Evolutionary conservation across 148 eudicot species (phyloP), one percentile per base, ranked within the genome.

Genomic region (Vaccinium corymbosum): DNA sequence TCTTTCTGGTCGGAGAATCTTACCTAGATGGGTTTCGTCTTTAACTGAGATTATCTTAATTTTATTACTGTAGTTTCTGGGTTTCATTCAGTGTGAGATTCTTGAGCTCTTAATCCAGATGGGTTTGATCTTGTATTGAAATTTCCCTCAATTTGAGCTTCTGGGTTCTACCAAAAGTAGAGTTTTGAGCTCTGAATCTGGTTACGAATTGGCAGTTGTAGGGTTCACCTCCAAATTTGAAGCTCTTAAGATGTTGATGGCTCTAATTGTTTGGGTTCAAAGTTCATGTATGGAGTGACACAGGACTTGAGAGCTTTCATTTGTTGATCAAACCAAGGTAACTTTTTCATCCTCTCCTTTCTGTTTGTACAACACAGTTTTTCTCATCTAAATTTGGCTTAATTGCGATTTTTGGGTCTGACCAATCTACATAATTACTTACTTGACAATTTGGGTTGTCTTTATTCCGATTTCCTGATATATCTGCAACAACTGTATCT

Each of bases 351-450:
- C 68, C 74, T 17, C 50, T 46, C 48, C 62, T 78, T 61, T 80
- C 7, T n/a, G 19, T 61, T 51, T 17, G 35, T 22, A 42, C 22
- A 25, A 35, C 13, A 12, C 1, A 20, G 2, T 4, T 19, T 16
- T 82, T 53, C 68, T 85, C 57, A 50, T 73, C 80, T 84, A 74
- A 79, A 68, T 19, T 86, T 74, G 84, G 81, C 62, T 35, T 11
- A 62, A 62, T 59, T 84, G 32, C 81, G 52, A 35, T 35, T 11
- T 79, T 84, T 80, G 83, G 83, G 17, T 59, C 38, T 49, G n/a
- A 82, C 27, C 57, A 14, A 25, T 51, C 64, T 22, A 59, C 64
- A 73, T 56, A 15, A 53, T 6, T 35, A 35, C 38, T 35, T 20
- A 55, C 29, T 48, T 83, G 17, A 52, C 17, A 17, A 48, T 79